phyloP scores from a whole-genome alignment of 2,329 filamentous ascomycete genomes.

The Capronia americana region DNA sequence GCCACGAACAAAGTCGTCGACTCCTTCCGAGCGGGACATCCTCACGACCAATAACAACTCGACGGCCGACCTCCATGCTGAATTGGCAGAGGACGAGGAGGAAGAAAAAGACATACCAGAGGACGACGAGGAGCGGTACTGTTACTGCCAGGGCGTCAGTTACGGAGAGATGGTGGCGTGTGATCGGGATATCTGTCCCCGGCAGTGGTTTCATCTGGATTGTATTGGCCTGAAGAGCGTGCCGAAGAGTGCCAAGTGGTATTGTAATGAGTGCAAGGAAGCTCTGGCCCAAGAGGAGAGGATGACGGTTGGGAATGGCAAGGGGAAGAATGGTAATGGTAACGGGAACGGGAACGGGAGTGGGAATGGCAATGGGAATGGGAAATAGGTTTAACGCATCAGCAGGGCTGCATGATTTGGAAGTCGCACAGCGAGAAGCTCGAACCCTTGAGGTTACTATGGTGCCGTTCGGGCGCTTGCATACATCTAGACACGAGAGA shows the following conservation, averaged over 20 bases:
- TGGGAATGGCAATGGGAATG: constrained; percentile 1
- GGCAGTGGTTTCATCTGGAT: constrained; percentile 83
- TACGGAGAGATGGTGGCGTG: constrained; percentile 87
- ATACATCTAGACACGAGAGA: neutral
- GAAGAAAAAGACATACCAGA: constrained; percentile 54
- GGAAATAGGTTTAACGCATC: neutral
- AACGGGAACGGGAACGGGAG: constrained; percentile 19
- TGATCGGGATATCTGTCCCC: constrained; percentile 73
- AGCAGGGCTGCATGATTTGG: neutral
- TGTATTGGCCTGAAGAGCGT: constrained; percentile 81
- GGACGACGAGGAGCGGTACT: constrained; percentile 75
- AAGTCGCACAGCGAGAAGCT: neutral
- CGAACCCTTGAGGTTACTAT: neutral
- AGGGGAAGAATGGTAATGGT: constrained; percentile 18
- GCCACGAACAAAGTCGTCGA: constrained; percentile 18
- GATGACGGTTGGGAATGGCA: constrained; percentile 9
- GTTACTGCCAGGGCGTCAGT: constrained; percentile 79
- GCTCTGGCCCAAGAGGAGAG: constrained; percentile 29
- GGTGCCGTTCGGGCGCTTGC: neutral
- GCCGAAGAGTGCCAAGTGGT: constrained; percentile 83
- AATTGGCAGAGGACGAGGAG: constrained; percentile 30
- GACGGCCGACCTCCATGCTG: constrained; percentile 37
- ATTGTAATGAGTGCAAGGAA: constrained; percentile 78
- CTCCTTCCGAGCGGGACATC: constrained; percentile 32
- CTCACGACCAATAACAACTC: constrained; percentile 25